Base-by-base conservation (phyloP, 192 early-diverging fungal species). In the Podila clonocystis region DNA sequence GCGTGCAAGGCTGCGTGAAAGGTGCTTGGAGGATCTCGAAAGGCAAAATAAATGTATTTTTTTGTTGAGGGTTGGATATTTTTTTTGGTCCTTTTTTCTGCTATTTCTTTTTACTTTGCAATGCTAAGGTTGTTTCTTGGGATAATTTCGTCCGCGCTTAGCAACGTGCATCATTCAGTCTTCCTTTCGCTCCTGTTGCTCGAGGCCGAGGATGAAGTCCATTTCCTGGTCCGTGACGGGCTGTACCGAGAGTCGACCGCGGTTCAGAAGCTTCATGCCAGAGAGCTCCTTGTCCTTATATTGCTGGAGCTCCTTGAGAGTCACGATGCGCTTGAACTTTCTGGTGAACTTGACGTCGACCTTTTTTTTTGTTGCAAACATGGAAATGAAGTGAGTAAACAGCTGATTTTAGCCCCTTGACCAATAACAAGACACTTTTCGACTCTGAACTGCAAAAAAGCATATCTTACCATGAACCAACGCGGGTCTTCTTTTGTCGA, bases 271-370 rank as follows among this genome's bases (percentile, higher is more conserved):
- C 1, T 66, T 84, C 94, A 97, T 95, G 11, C 87, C 82, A 13
- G 72, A 74, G 3, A 97, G 79, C 15, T 83, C 74, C 26, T 50
- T 70, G 34, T 84, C 71, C 30, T 74, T 82, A 72, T 86, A 76
- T 19, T 68, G 31, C 69, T 96, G 92, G 19, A 97, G 80, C 62
- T 92, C 89, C 50, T 91, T 90, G 5, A 97, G 78, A 13, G 91
- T 67, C 9, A 97, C 62, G 7, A 93, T 65, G 19, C 89, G 75
- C 8, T 70, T 74, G 45, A 95, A 87, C 59, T 91, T 92, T 58
- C 87, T 75, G 33, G 90, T 90, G 69, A 91, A 94, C 65, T 94
- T 85, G 58, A 97, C 91, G 72, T 95, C 92, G n/a, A 93, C 88
- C 84, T 88, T 74, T 22, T 58, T 7, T 41, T 61, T 50, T 31